Base-by-base conservation (phyloP, 768 basidiomycete species). In the Clathrus columnatus region DNA sequence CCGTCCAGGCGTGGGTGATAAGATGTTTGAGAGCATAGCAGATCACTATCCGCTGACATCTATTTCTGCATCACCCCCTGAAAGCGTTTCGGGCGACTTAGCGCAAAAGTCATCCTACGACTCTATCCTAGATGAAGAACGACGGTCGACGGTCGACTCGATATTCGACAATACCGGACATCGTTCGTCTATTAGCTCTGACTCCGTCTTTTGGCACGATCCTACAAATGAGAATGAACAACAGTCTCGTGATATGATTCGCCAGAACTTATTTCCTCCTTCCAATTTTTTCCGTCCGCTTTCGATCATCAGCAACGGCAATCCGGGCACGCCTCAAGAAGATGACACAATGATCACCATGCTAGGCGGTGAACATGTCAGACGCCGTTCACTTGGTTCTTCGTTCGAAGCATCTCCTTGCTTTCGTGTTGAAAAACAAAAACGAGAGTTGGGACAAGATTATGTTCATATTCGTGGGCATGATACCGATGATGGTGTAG, bases 341-440 rank as follows among this genome's bases (percentile, higher is more conserved):
- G 85, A 88, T 57, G 87, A 90, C 60, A 90, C 89, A 0, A 87
- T 89, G 86, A 84, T 90, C 47, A 80, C 78, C 36, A 89, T 91
- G 87, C 70, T 90, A 29, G 87, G 84, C 48, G 88, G 86, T 51
- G 87, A 84, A 2, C 84, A 81, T 51, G 81, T 86, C 50, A 81
- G 83, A 27, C 81, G 87, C 28, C 70, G 75, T 11, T 88, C 88
- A 0, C 71, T 87, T 8, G 81, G 77, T 11, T 84, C 84, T 0
- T 70, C 77, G 48, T 80, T 85, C 17, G 81, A 83, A n/a, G 74
- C 74, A 2, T 90, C 87, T 1, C 87, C 87, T 0, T 87, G 83
- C 55, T 73, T 79, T 18, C 77, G 80, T 41, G 74, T 78, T 7
- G 83, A 84, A 61, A 84, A 86, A 64, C 73, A 80, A 57, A 85